These are phyloP conservation scores for Simmondsia chinensis DNA, from an alignment of 148 eudicot species.

Conservation along the genomic window DNA sequence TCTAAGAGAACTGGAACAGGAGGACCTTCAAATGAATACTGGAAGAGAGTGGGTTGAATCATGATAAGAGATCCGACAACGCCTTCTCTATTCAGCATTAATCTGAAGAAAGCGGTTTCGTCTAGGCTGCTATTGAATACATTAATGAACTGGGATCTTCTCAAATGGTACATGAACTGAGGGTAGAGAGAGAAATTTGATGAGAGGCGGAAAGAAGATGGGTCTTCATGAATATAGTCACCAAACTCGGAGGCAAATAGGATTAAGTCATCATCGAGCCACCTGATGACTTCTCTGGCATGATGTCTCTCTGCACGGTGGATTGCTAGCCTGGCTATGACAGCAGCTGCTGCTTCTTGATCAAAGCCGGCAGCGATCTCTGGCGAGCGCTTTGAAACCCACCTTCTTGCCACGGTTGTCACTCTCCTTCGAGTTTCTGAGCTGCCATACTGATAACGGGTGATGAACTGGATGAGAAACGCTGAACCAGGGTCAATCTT, in stretches of 20 bases:
- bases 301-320: constrained; percentile 44
- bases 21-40: constrained; percentile 89
- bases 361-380: constrained; percentile 88
- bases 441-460: constrained; percentile 54
- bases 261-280: constrained; percentile 74
- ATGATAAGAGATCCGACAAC: constrained; percentile 78
- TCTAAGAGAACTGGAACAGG: constrained; percentile 85
- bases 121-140: constrained; percentile 94
- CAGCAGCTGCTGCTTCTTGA: constrained; percentile 91
- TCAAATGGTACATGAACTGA: constrained; percentile 79
- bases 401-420: constrained; percentile 91
- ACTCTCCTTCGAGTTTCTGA: constrained; percentile 73
- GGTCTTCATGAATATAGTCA: constrained; percentile 79
- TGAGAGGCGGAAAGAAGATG: constrained; percentile 80
- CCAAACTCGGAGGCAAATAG: constrained; percentile 73
- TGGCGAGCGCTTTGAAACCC: constrained; percentile 61
- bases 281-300: constrained; percentile 67
- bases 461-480: constrained; percentile 86
- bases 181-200: constrained; percentile 88
- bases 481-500: constrained; percentile 80
- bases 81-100: constrained; percentile 92
- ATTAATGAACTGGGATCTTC: constrained; percentile 88
- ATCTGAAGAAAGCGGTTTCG: constrained; percentile 76
- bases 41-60: constrained; percentile 93
- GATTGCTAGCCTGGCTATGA: constrained; percentile 77